Conservation (phyloP, 306 rosid genomes). For the Castanopsis chinensis region DNA sequence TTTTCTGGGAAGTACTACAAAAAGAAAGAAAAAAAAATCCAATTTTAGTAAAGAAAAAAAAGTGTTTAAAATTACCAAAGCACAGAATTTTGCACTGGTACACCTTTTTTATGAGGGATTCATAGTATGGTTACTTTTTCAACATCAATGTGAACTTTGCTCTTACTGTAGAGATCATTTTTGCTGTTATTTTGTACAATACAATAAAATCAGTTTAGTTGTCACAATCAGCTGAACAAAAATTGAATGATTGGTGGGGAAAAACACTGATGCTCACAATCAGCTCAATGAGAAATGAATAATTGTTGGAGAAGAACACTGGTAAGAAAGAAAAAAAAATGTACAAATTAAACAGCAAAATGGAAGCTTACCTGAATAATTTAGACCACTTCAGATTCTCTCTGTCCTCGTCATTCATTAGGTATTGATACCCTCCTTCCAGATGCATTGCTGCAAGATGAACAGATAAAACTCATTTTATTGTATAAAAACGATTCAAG, state of each 20-base stretch:
- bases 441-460: background rate
- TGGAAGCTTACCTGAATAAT: slow-evolving; percentile 1
- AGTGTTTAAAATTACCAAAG: background rate
- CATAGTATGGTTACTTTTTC: slow-evolving; percentile 9
- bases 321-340: background rate
- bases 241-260: background rate
- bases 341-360: background rate
- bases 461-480: background rate
- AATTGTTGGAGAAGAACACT: too few relatives aligned
- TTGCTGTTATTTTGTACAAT: background rate
- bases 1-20: slow-evolving; percentile 1
- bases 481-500: background rate
- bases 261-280: too few relatives aligned
- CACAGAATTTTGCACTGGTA: background rate
- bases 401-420: background rate
- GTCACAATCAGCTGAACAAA: background rate
- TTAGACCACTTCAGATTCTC: slow-evolving; percentile 1
- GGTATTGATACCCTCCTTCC: background rate
- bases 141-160: background rate
- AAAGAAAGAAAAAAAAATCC: too few relatives aligned
- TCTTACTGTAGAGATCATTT: slow-evolving; percentile 9
- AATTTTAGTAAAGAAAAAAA: background rate
- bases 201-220: background rate
- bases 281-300: too few relatives aligned
- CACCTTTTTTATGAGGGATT: slow-evolving; percentile 7